phyloP scores from a whole-genome alignment of 1,284 basidiomycete species.

The Moniliella sp. region DNA sequence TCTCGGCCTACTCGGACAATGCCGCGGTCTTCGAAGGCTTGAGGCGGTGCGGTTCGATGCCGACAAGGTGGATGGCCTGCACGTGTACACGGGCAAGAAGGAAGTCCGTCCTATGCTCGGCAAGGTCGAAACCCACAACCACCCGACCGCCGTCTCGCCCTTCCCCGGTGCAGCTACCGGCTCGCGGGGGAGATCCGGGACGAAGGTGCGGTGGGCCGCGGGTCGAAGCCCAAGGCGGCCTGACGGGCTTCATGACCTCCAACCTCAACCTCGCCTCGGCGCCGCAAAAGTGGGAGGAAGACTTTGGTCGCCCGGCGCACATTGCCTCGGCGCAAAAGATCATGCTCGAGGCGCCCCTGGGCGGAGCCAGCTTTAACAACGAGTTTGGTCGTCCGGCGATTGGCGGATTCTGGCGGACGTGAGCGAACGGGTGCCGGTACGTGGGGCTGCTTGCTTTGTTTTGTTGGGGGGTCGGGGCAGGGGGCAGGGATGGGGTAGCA shows the following conservation, averaged over 20 bases:
- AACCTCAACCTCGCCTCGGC: constrained; percentile 43
- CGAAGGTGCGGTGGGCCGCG: constrained; percentile 81
- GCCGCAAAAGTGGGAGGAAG: constrained; percentile 19
- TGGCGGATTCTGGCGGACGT: constrained; percentile 38
- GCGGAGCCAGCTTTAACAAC: constrained; percentile 89
- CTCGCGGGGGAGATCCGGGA: constrained; percentile 95
- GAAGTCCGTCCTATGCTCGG: constrained; percentile 63
- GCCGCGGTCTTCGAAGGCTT: constrained; percentile 74
- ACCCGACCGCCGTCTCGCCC: constrained; percentile 91
- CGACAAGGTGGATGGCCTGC: background rate
- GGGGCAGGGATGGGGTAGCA: no score
- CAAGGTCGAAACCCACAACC: constrained; percentile 99
- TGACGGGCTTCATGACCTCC: constrained; percentile 81
- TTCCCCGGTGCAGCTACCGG: constrained; percentile 93
- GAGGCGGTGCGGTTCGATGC: constrained; percentile 56
- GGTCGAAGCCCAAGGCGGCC: constrained; percentile 92
- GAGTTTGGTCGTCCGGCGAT: constrained; percentile 76
- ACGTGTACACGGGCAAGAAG: constrained; percentile 12
- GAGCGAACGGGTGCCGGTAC: constrained; percentile 19
- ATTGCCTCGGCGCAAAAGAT: constrained; percentile 84
- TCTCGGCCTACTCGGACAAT: constrained; percentile 94
- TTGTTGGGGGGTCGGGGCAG: no score
- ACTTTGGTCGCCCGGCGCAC: constrained; percentile 61
- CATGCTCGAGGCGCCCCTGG: constrained; percentile 87
- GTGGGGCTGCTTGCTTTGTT: no score